Percentiles rank a stretch among this genome's conserved stretches.
phyloP scores from a whole-genome alignment of 2,329 filamentous ascomycete species.

The Hyphodiscus sp. region DNA sequence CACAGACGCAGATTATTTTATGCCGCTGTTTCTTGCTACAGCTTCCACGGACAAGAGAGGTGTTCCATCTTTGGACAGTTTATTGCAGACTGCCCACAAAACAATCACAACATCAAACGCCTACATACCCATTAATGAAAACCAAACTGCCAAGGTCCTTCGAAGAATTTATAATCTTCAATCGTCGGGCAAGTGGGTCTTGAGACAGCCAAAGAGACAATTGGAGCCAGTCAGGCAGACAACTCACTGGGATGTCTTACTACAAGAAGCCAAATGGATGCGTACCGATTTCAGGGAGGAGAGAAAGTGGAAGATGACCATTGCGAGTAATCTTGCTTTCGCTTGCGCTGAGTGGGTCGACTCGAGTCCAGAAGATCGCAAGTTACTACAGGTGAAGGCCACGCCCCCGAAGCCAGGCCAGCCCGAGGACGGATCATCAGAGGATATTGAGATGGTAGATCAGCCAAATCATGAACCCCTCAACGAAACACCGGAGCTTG shows the following conservation, averaged over 20 bases:
- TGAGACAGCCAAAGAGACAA: conserved; percentile 80
- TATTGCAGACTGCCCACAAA: conserved; percentile 80
- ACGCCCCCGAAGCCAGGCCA: conserved; percentile 37
- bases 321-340: conserved; percentile 71
- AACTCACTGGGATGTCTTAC: conserved; percentile 77
- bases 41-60: conserved; percentile 52
- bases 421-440: conserved; percentile 19
- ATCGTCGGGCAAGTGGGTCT: conserved; percentile 84
- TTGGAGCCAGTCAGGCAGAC: conserved; percentile 71
- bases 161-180: conserved; percentile 86
- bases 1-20: conserved; percentile 54
- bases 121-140: conserved; percentile 75
- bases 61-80: conserved; percentile 60
- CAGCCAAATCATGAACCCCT: conserved; percentile 19
- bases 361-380: conserved; percentile 55
- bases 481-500: conserved; percentile 60
- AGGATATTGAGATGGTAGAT: conserved; percentile 31
- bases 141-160: conserved; percentile 80
- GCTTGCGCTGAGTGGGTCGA: conserved; percentile 80
- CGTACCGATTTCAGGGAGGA: conserved; percentile 92
- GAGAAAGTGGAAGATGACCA: conserved; percentile 83
- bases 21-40: conserved; percentile 51
- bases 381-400: conserved; percentile 61
- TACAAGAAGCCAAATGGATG: conserved; percentile 97
- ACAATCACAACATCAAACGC: conserved; percentile 82